Conservation (phyloP, 2,329 filamentous ascomycete genomes). For the Cladosporium sp. region DNA sequence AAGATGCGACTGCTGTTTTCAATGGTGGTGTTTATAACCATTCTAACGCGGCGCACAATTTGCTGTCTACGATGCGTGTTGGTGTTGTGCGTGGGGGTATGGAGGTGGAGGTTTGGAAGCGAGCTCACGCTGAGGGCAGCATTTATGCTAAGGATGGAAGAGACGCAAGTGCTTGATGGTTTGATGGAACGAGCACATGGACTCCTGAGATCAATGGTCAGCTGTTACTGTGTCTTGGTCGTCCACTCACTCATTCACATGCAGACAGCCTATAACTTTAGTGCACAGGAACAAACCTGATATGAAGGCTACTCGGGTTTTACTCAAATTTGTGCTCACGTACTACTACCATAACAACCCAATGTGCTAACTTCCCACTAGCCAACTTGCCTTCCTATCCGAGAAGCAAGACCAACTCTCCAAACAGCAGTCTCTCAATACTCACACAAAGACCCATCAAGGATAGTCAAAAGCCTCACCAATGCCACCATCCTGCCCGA, state of each 20-base stretch:
- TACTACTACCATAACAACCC: too few species aligned
- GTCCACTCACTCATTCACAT: too few species aligned
- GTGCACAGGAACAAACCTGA: too few species aligned
- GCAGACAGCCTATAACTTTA: too few species aligned
- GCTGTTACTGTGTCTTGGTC: too few species aligned
- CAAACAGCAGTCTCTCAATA: neutral
- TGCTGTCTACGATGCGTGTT: constrained; percentile 79
- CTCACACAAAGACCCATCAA: neutral
- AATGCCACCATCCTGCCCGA: neutral
- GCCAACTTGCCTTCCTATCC: neutral
- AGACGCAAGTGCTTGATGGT: neutral
- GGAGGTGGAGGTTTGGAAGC: constrained; percentile 88
- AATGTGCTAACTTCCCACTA: neutral
- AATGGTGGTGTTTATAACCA: constrained; percentile 84
- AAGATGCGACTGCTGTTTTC: constrained; percentile 83
- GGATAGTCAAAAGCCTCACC: constrained; percentile 1
- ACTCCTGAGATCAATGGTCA: too few species aligned
- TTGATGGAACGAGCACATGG: too few species aligned
- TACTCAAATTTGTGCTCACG: too few species aligned
- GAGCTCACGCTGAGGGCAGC: constrained; percentile 73
- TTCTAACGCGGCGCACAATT: constrained; percentile 81
- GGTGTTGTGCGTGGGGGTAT: constrained; percentile 79
- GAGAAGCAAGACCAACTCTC: neutral
- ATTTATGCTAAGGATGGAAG: neutral
- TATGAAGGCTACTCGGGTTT: too few species aligned